A percentile compares a stretch with the other conserved stretches of the same genome.
Conservation (phyloP, 2,329 filamentous ascomycete species). For the Epichloe festucae region DNA sequence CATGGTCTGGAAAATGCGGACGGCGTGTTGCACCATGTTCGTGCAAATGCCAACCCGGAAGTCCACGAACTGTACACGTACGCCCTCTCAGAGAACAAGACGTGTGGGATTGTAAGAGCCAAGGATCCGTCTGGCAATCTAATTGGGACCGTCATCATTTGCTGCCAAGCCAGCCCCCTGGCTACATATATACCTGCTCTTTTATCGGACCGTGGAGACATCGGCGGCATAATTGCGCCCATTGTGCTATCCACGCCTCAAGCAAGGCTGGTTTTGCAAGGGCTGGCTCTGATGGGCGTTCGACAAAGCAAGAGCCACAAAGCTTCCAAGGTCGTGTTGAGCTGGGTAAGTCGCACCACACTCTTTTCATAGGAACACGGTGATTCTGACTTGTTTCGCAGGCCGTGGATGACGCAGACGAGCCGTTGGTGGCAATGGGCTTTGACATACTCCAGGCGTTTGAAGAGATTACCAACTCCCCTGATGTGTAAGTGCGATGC, state of each 20-base stretch:
- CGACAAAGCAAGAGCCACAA: constrained; percentile 72
- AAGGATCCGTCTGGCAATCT: constrained; percentile 56
- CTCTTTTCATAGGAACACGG: no score
- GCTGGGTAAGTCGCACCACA: constrained; percentile 52
- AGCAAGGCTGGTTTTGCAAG: constrained; percentile 58
- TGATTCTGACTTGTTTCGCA: constrained; percentile 20
- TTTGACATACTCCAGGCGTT: constrained; percentile 69
- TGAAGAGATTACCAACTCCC: constrained; percentile 62
- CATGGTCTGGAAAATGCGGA: constrained; percentile 67
- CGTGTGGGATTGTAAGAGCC: constrained; percentile 72
- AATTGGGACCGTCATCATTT: constrained; percentile 68
- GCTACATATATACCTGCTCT: constrained; percentile 58
- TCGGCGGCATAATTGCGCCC: constrained; percentile 69
- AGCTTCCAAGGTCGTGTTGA: constrained; percentile 58
- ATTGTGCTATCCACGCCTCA: constrained; percentile 60
- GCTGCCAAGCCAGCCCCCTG: constrained; percentile 55
- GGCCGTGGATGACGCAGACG: constrained; percentile 58
- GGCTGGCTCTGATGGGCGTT: constrained; percentile 66
- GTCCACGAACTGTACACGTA: constrained; percentile 68
- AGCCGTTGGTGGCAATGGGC: constrained; percentile 65
- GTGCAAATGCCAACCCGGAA: constrained; percentile 60
- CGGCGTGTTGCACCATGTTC: constrained; percentile 61
- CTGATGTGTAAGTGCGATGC: constrained; percentile 31
- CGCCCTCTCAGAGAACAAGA: constrained; percentile 56
- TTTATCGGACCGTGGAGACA: constrained; percentile 41